Base-by-base conservation (phyloP, 257 asterid species). In the Primulina eburnea region DNA sequence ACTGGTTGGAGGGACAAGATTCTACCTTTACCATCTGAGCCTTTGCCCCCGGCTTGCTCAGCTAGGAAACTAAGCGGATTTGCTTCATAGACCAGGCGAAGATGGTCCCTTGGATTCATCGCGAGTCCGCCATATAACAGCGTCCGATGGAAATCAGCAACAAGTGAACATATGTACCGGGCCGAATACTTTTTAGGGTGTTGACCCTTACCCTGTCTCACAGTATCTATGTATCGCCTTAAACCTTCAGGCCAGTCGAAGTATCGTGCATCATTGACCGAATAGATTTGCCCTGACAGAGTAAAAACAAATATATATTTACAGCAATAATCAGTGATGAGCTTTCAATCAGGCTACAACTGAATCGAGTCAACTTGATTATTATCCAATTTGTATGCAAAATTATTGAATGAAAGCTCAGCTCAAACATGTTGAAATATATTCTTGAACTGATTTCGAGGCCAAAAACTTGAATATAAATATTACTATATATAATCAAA, bases 201-300 rank as follows among this genome's bases (percentile, higher is more conserved):
- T 65, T 77, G 76, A 1, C 97, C 98, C 75, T 87, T 90, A 57
- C 98, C 97, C 77, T 92, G 97, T 74, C 98, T 87, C 18, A 90
- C 80, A 10, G 85, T 81, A 64, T 92, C 98, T 59, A 90, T 89
- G n/a, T 92, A 92, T 66, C 20, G 77, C 83, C 92, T 83, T 64
- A 92, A 81, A 61, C 97, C 97, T 65, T 92, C 94, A 8, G 98
- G 90, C 97, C 98, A 92, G 81, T 88, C 98, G 14, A 90, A 90
- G 69, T 92, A 92, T 29, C 98, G 85, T n/a, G 97, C 96, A 76
- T 92, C 96, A 62, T 92, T 92, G 58, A 92, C 98, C 8, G 98
- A 92, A 79, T 92, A 92, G 40, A 90, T 88, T 85, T 90, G 98
- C 65, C 98, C 98, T 90, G 92, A 29, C 64, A 24, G 26, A 85